Evolutionary conservation across 352 stramenopile species (phyloP), one percentile per base, ranked within the genome.

Genomic region (Thalassiosira livingstoniorum): DNA sequence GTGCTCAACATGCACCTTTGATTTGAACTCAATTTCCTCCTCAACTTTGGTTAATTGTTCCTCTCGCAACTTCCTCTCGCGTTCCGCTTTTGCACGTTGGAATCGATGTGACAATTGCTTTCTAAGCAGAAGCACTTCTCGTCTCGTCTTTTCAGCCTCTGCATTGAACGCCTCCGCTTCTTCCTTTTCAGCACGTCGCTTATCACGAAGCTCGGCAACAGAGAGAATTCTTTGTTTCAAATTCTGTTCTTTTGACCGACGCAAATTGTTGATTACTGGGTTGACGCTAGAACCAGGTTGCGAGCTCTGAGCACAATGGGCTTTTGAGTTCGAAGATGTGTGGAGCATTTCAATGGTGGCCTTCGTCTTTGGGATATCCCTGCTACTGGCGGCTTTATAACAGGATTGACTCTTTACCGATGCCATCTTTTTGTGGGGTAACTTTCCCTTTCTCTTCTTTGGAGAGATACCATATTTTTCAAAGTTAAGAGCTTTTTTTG

Each of bases 21-120:
- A 93, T 60, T 94, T 94, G 75, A 93, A 94, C 31, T 91, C 31
- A 37, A 83, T 85, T 80, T 93, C 85, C 71, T 90, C 80, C n/a
- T 92, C 87, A n/a, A 91, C 60, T 35, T 85, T 79, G 32, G 85
- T 57, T 47, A 89, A 71, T 31, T 75, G 65, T 11, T 86, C 66
- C 32, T 87, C 34, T 37, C 71, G 55, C 27, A 87, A 5, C 57
- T 84, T 72, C 21, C 86, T 54, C 29, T 91, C 67, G 31, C 67
- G 54, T 27, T 86, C 43, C 32, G 83, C 65, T 75, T 91, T 90
- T 11, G 81, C 62, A 43, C 87, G 71, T 25, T 75, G 80, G 64
- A 87, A 84, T n/a, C 86, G 68, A 5, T 87, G 88, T 21, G 81
- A 80, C 31, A 94, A 53, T 63, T 91, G 69, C 31, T 86, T 79